Evolutionary conservation across 2,329 filamentous ascomycete species (phyloP).

Genomic region (Amylocarpus encephaloides): DNA sequence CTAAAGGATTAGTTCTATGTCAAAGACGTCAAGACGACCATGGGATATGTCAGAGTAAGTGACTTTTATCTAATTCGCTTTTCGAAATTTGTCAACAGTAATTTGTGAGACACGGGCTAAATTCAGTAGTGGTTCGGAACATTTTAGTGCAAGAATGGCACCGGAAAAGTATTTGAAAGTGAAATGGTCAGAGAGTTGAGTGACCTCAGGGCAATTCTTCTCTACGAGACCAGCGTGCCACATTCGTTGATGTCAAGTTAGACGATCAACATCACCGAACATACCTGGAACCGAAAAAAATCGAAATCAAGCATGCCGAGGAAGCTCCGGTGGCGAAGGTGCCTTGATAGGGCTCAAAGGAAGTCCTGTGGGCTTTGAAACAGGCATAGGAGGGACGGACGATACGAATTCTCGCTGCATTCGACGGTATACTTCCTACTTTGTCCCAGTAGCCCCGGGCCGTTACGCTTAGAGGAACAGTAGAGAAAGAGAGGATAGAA

Average conservation of each 20-base stretch:
- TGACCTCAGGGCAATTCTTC: slow-evolving; percentile 36
- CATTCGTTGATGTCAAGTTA: slow-evolving; percentile 34
- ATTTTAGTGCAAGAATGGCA: slow-evolving; percentile 47
- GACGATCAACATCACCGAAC: slow-evolving; percentile 40
- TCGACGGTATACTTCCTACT: too few species aligned
- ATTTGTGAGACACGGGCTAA: background rate
- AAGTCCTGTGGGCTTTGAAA: slow-evolving; percentile 29
- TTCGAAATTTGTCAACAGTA: background rate
- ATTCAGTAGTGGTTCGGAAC: slow-evolving; percentile 47
- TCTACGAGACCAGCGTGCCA: slow-evolving; percentile 37
- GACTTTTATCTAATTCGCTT: background rate
- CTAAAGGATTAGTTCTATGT: slow-evolving; percentile 31
- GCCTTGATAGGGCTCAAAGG: slow-evolving; percentile 30
- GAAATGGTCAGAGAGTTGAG: slow-evolving; percentile 36
- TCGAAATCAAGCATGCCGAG: slow-evolving; percentile 24
- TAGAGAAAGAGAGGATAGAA: too few species aligned
- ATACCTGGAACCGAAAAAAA: slow-evolving; percentile 33
- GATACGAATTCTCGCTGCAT: slow-evolving; percentile 34
- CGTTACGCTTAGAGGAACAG: too few species aligned
- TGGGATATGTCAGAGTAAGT: slow-evolving; percentile 53
- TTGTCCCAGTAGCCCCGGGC: too few species aligned
- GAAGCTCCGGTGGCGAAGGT: slow-evolving; percentile 31
- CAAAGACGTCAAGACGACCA: slow-evolving; percentile 33
- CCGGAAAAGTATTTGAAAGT: slow-evolving; percentile 47
- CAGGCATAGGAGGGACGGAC: slow-evolving; percentile 30